Evolutionary conservation across 2,329 filamentous ascomycete species (phyloP), one percentile per base, ranked within the genome.

Genomic region (Aureobasidium mangrovei): DNA sequence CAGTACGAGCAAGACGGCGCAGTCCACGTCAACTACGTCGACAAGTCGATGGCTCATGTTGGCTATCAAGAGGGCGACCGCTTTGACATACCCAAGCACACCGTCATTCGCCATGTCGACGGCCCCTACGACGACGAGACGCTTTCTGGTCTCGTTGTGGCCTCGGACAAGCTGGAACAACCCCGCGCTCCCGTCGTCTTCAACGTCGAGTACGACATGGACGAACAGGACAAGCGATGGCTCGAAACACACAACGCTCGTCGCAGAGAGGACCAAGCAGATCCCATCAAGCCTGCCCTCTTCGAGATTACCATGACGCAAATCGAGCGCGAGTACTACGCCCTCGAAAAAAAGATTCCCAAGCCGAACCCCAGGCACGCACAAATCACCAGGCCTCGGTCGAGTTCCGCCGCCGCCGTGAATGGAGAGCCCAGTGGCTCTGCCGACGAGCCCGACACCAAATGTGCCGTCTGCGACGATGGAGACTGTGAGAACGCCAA

Each of bases 401-500:
- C 91, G 41, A 95, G 91, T 69, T 95, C 90, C 54, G 91, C 91
- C 44, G 91, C 89, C 28, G 91, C 93, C 4, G 91, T 97, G 18
- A 97, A 96, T 69, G 91, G 93, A 54, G 93, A 97, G 72, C 85
- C 87, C 42, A 82, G 86, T 60, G 83, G 77, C 1, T 71, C 80
- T 29, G 89, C 89, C 24, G 93, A 97, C 71, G 91, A 97, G 70
- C 91, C 93, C 62, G 93, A 98, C 69, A 95, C 86, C 62, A 97
- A 95, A 70, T 98, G 93, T 67, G 91, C 89, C 26, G 94, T 98
- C 56, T 98, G 93, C 67, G 93, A 98, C 66, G 93, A 98, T 65
- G 93, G 93, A n/a, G 93, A 98, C 66, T 98, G 93, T 66, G 93
- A 98, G 72, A 98, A 98, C 69, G 94, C 93, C 26, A 98, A 98